Percentiles rank a stretch among this genome's conserved stretches.
These are phyloP conservation scores for Lactarius hatsudake DNA, from an alignment of 768 basidiomycete genomes.

Conservation along the genomic window DNA sequence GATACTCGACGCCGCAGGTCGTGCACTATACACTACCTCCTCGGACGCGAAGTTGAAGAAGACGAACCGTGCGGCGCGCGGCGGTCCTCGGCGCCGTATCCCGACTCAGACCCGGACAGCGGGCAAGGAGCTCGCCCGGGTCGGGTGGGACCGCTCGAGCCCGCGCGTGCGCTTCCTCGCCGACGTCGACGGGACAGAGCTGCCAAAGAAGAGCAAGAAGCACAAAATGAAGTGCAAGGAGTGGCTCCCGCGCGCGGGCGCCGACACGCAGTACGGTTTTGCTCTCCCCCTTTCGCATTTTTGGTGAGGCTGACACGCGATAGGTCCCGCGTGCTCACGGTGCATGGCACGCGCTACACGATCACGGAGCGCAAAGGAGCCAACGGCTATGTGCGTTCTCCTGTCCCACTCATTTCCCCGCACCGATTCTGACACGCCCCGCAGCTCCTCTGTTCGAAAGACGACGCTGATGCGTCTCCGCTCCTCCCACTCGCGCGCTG, in stretches of 20 bases:
- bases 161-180: constrained; percentile 18
- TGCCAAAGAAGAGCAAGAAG: constrained; percentile 5
- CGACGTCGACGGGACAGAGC: background rate
- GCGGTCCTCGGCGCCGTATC: background rate
- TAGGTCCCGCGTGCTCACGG: constrained; percentile 20
- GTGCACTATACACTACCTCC: constrained; percentile 8
- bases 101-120: background rate
- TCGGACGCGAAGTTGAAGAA: constrained; percentile 22
- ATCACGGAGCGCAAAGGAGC: constrained; percentile 15
- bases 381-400: constrained; percentile 14
- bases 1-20: constrained; percentile 13
- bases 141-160: constrained; percentile 22
- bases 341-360: constrained; percentile 7
- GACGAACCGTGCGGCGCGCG: constrained; percentile 15
- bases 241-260: constrained; percentile 13
- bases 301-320: background rate
- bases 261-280: constrained; percentile 11
- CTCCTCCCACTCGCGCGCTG: constrained; percentile 21
- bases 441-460: constrained; percentile 12
- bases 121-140: constrained; percentile 4
- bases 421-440: background rate
- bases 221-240: constrained; percentile 21
- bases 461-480: background rate
- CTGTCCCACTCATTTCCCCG: too few species aligned
- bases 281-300: background rate